Evolutionary conservation across 1,284 basidiomycete species (phyloP).

Genomic region (Austroboletus novae-zelandiae): DNA sequence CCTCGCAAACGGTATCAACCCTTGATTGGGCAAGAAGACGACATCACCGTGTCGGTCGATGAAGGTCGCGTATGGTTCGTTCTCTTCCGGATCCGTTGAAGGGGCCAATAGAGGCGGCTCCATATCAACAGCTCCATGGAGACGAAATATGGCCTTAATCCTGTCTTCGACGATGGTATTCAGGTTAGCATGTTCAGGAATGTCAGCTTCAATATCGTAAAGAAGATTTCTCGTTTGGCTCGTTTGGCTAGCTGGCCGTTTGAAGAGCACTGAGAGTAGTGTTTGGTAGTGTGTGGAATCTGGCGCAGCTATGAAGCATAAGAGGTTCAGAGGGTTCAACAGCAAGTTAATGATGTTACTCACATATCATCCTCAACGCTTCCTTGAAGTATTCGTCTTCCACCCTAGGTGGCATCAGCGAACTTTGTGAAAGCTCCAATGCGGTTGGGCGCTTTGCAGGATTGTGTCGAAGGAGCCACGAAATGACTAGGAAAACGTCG

Average conservation of each 20-base stretch:
- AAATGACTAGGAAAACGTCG: constrained; percentile 56
- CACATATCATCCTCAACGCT: constrained; percentile 76
- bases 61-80: constrained; percentile 59
- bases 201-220: constrained; percentile 74
- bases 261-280: constrained; percentile 69
- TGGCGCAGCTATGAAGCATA: constrained; percentile 51
- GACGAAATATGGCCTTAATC: constrained; percentile 73
- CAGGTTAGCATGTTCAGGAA: constrained; percentile 70
- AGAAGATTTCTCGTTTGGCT: constrained; percentile 71
- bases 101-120: constrained; percentile 85
- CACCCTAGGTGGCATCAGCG: constrained; percentile 69
- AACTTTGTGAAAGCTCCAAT: constrained; percentile 80
- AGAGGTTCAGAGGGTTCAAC: neutral
- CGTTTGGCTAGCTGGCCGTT: constrained; percentile 47
- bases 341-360: constrained; percentile 21
- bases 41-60: constrained; percentile 84
- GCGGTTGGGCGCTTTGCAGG: constrained; percentile 82
- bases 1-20: constrained; percentile 81
- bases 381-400: constrained; percentile 87
- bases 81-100: constrained; percentile 26
- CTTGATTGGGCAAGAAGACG: constrained; percentile 76
- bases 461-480: constrained; percentile 81
- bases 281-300: constrained; percentile 74
- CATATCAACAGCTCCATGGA: constrained; percentile 88
- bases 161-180: constrained; percentile 79